Evolutionary conservation across 805 yeast genomes (phyloP).

Genomic region (Nadsonia fulvescens): DNA sequence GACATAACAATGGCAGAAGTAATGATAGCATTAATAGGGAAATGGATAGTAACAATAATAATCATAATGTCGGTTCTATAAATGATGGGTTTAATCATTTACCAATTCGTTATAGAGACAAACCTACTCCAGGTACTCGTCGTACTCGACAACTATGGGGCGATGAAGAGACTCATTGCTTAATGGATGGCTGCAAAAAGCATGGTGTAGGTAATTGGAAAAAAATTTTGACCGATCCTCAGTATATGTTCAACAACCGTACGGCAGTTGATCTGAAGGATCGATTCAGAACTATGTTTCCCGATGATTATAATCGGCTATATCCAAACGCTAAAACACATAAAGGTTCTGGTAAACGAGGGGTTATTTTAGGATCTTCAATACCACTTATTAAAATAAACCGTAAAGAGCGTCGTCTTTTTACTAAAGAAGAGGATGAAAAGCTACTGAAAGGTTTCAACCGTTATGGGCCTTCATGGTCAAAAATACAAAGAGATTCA

Average conservation of each 20-base stretch:
- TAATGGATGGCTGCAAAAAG: constrained; percentile 25
- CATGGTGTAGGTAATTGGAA: constrained; percentile 30
- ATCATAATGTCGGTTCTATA: too few relatives aligned
- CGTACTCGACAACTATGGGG: constrained; percentile 25
- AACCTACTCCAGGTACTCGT: too few relatives aligned
- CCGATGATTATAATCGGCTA: constrained; percentile 25
- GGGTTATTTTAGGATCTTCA: constrained; percentile 8
- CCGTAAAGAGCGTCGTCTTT: constrained; percentile 25
- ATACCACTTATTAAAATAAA: constrained; percentile 24
- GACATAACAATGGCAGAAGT: too few relatives aligned
- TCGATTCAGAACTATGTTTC: constrained; percentile 26
- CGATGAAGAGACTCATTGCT: constrained; percentile 23
- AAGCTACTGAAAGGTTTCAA: constrained; percentile 24
- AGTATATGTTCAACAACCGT: constrained; percentile 23
- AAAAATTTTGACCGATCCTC: constrained; percentile 24
- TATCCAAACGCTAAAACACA: constrained; percentile 29
- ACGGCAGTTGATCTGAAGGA: constrained; percentile 29
- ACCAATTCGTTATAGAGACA: too few relatives aligned
- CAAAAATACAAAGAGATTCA: constrained; percentile 26
- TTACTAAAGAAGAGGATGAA: constrained; percentile 25
- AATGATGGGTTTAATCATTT: too few relatives aligned
- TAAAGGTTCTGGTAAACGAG: constrained; percentile 10
- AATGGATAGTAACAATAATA: too few relatives aligned
- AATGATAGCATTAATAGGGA: too few relatives aligned
- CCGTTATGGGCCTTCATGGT: constrained; percentile 28